Evolutionary conservation across 1,284 basidiomycete species (phyloP).

Genomic region (Coriolopsis trogii): DNA sequence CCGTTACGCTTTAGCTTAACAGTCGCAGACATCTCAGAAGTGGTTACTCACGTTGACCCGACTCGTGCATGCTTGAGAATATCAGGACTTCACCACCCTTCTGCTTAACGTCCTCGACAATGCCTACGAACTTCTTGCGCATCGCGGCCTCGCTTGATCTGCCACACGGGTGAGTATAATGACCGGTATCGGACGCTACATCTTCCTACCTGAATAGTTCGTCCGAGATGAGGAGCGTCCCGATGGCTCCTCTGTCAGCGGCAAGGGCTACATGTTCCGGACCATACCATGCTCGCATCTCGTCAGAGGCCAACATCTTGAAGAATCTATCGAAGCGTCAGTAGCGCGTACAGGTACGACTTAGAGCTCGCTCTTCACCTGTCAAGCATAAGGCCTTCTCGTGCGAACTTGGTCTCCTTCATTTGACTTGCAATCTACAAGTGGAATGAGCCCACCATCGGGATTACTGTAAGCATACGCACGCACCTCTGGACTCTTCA

Average conservation of each 20-base stretch:
- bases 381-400: conserved; percentile 90
- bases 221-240: conserved; percentile 94
- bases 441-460: neutral
- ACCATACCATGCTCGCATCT: conserved; percentile 98
- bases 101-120: conserved; percentile 89
- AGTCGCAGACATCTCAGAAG: neutral
- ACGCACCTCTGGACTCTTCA: conserved; percentile 90
- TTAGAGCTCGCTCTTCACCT: conserved; percentile 52
- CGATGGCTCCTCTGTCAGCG: conserved; percentile 91
- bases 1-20: conserved; percentile 1
- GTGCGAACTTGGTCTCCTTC: conserved; percentile 97
- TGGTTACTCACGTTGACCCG: conserved; percentile 81
- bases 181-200: neutral
- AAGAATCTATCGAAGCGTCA: conserved; percentile 69
- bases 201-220: conserved; percentile 83
- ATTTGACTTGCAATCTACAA: conserved; percentile 70
- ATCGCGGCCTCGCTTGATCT: conserved; percentile 75
- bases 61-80: conserved; percentile 99
- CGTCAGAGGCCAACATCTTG: conserved; percentile 94
- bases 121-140: conserved; percentile 83
- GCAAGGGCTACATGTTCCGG: conserved; percentile 93
- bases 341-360: neutral
- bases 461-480: conserved; percentile 1
- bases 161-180: neutral
- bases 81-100: conserved; percentile 94